Evolutionary conservation across 202 grass and related monocot genomes (phyloP), one percentile per base, ranked within the genome.

Genomic region (Zoysia matrella): DNA sequence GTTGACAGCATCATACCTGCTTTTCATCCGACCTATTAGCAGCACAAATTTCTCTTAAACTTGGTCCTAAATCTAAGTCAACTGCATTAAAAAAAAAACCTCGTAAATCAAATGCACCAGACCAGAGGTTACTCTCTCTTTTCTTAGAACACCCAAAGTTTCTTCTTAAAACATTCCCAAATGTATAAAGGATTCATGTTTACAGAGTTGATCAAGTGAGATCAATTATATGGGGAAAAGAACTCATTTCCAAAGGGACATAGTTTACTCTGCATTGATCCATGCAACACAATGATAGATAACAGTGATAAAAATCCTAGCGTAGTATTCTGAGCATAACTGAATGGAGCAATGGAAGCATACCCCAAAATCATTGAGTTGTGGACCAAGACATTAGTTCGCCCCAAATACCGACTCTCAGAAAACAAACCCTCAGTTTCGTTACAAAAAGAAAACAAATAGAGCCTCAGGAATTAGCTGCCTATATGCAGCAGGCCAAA

Each of bases 1-100:
- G 11, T 55, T 67, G 10, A 75, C 44, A 82, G 65, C 60, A 72
- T 55, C 49, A 70, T 86, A 95, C 89, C 95, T 98, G 90, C 65
- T 95, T 98, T 89, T 98, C 95, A 93, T 91, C 90, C 62, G 87
- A 91, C 86, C 95, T 91, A 77, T 98, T 95, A 86, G 90, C 88
- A 82, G 92, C 86, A 69, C 95, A 98, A 52, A 98, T 80, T 77
- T 93, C 90, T 78, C 95, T 85, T 82, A 98, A 88, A 86, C 86
- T 93, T 85, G 87, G 83, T 69, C 92, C 95, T 69, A 91, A 79
- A 88, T 95, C 86, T 80, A 68, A 85, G 47, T 84, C 74, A 60
- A 73, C 92, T 98, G 82, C 69, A 85, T 42, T 54, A 56, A 63
- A 61, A 75, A 78, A 11, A 15, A 83, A 46, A 50, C 40, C 44